Percentiles rank a stretch among this genome's conserved stretches.
Evolutionary conservation across 140 eudicot species (phyloP).

Genomic region (Stevia rebaudiana): DNA sequence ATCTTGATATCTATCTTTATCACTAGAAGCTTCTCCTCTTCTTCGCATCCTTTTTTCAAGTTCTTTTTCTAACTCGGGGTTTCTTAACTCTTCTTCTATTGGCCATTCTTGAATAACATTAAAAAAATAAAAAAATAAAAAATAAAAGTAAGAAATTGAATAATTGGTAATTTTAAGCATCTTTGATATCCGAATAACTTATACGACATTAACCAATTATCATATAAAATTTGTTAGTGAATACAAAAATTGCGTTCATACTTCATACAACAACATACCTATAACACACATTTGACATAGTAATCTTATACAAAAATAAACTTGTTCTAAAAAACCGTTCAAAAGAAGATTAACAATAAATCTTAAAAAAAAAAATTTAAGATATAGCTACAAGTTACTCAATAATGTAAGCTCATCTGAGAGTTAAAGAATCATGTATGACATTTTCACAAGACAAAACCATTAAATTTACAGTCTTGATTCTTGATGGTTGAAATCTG

Average conservation of each 20-base stretch:
- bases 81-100: constrained; percentile 54
- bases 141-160: background rate
- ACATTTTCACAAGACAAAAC: background rate
- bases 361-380: background rate
- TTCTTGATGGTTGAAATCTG: background rate
- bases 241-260: background rate
- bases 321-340: background rate
- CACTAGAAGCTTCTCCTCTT: constrained; percentile 70
- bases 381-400: constrained; percentile 1
- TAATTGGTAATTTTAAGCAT: background rate
- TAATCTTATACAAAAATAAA: background rate
- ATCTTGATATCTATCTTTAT: constrained; percentile 54
- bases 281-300: background rate
- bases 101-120: constrained; percentile 43
- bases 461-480: background rate
- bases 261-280: background rate
- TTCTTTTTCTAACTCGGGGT: constrained; percentile 72
- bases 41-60: constrained; percentile 61
- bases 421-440: background rate
- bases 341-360: background rate
- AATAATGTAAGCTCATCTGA: background rate
- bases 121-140: too few species aligned
- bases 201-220: background rate
- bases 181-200: background rate
- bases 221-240: background rate